A percentile compares a stretch with the other conserved stretches of the same genome.
These are phyloP conservation scores for Boletellus ananiceps DNA, from an alignment of 768 basidiomycete species.

Conservation along the genomic window DNA sequence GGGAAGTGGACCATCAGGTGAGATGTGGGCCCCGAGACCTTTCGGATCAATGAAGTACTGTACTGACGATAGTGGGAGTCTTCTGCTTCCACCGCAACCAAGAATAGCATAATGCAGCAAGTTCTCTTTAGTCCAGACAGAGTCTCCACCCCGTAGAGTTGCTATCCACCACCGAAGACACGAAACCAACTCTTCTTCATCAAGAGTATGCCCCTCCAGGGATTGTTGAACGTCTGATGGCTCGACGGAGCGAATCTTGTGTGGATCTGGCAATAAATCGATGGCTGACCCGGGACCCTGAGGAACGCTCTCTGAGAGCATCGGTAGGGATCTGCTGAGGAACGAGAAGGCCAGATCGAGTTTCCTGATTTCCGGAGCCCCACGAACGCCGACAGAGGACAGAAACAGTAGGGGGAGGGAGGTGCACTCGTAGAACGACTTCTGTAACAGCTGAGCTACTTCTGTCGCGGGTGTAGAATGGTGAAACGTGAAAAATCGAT, in stretches of 20 bases:
- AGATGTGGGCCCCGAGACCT: conserved; percentile 50
- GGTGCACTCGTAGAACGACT: too few species aligned
- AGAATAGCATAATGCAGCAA: too few species aligned
- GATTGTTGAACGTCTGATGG: neutral
- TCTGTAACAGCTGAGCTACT: too few species aligned
- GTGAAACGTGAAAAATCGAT: too few species aligned
- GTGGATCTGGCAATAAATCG: conserved; percentile 5
- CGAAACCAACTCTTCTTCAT: conserved; percentile 1
- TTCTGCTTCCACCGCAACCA: conserved; percentile 4
- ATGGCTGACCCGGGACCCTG: conserved; percentile 45
- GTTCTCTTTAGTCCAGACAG: conserved; percentile 32
- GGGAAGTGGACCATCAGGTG: conserved; percentile 75
- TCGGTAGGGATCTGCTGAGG: conserved; percentile 69
- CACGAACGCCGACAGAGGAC: conserved; percentile 68
- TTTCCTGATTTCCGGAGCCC: conserved; percentile 60
- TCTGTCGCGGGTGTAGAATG: too few species aligned
- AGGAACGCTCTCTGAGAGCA: conserved; percentile 20
- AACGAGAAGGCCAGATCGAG: conserved; percentile 46
- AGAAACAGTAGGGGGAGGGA: conserved; percentile 27
- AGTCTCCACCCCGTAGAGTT: too few species aligned
- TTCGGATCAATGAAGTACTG: conserved; percentile 64
- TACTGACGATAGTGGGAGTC: conserved; percentile 62
- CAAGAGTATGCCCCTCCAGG: neutral
- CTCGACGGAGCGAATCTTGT: neutral
- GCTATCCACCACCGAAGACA: conserved; percentile 8